Conservation (phyloP, 2,329 filamentous ascomycete species). For the Xylariales sp. region DNA sequence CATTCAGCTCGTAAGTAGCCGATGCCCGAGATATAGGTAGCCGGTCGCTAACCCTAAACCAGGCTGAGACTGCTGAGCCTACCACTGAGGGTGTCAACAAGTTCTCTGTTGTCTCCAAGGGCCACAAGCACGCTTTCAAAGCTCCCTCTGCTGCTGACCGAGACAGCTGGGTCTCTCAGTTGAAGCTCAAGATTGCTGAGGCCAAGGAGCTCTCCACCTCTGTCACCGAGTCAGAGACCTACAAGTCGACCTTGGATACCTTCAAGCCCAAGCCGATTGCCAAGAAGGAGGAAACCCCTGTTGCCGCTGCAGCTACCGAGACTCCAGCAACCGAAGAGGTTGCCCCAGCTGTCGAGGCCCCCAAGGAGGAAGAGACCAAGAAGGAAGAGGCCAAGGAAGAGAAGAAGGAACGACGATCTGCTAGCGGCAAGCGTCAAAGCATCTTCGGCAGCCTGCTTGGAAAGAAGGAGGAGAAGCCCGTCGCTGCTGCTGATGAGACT, state of each 20-base stretch:
- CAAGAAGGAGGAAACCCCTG: constrained; percentile 41
- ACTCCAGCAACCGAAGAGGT: constrained; percentile 32
- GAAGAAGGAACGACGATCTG: constrained; percentile 58
- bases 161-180: constrained; percentile 83
- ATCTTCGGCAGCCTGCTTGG: constrained; percentile 56
- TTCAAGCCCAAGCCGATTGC: constrained; percentile 44
- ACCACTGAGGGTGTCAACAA: constrained; percentile 71
- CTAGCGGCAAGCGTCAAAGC: constrained; percentile 61
- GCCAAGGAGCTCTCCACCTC: constrained; percentile 74
- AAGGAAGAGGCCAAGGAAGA: constrained; percentile 27
- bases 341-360: constrained; percentile 25
- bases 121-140: constrained; percentile 94
- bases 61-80: constrained; percentile 64
- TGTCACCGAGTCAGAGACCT: constrained; percentile 74
- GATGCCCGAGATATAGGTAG: neutral
- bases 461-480: constrained; percentile 49
- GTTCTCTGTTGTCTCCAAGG: constrained; percentile 80
- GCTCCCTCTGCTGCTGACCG: constrained; percentile 69
- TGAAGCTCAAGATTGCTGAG: constrained; percentile 78
- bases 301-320: constrained; percentile 32
- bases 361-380: constrained; percentile 19
- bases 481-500: constrained; percentile 35
- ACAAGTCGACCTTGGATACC: constrained; percentile 80
- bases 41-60: neutral
- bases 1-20: constrained; percentile 72